phyloP scores from a whole-genome alignment of 495 filamentous ascomycete species.

The Aspergillus saccharolyticus region DNA sequence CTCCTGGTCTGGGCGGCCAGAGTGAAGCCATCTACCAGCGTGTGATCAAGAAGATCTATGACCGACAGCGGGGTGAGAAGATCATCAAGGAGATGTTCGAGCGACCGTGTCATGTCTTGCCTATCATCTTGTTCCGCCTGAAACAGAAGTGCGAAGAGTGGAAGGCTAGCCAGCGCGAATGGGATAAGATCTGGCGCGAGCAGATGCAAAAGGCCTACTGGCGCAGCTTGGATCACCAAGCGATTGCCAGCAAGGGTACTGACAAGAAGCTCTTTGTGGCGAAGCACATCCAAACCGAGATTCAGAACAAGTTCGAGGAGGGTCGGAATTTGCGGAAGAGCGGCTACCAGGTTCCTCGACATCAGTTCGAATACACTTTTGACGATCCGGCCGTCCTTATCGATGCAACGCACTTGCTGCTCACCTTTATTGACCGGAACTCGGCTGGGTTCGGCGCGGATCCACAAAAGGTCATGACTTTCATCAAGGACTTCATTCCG shows the following conservation, averaged over 20 bases:
- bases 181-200: conserved; percentile 97
- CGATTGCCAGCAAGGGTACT: conserved; percentile 70
- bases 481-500: conserved; percentile 84
- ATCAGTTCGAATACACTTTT: conserved; percentile 71
- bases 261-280: conserved; percentile 88
- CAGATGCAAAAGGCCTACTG: conserved; percentile 91
- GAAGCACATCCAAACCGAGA: conserved; percentile 79
- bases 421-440: conserved; percentile 66
- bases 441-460: conserved; percentile 65
- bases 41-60: conserved; percentile 98
- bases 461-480: conserved; percentile 67
- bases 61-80: conserved; percentile 70
- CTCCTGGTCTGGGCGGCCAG: conserved; percentile 80
- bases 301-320: conserved; percentile 84
- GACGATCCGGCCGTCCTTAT: conserved; percentile 72
- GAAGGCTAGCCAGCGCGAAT: conserved; percentile 93
- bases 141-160: conserved; percentile 96
- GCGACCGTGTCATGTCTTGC: conserved; percentile 75
- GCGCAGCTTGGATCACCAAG: conserved; percentile 93
- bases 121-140: conserved; percentile 76
- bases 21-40: conserved; percentile 95
- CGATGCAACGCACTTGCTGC: conserved; percentile 74
- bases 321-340: conserved; percentile 61
- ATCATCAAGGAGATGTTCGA: conserved; percentile 79
- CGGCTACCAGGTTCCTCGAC: conserved; percentile 53